Evolutionary conservation across 1,284 basidiomycete species (phyloP).

Genomic region (Laetiporus sulphureus): DNA sequence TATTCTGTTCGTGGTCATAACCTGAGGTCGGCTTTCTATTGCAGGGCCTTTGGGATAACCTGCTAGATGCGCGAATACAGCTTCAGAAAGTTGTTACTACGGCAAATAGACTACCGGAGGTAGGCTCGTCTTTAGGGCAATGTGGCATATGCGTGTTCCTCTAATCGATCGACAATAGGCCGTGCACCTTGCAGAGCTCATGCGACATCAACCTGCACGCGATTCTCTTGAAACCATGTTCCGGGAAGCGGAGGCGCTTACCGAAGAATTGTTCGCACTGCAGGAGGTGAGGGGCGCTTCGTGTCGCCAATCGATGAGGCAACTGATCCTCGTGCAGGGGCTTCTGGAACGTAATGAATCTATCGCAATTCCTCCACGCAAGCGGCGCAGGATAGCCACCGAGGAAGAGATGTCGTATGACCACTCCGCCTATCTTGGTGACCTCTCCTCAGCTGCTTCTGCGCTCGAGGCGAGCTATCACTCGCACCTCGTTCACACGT

Average conservation of each 20-base stretch:
- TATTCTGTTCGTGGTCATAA: background rate
- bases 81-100: constrained; percentile 74
- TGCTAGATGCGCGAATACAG: constrained; percentile 84
- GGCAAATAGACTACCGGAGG: constrained; percentile 55
- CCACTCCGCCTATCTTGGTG: constrained; percentile 34
- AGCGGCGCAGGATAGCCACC: constrained; percentile 44
- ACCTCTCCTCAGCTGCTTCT: constrained; percentile 26
- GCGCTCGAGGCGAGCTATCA: constrained; percentile 61
- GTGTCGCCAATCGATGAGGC: background rate
- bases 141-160: background rate
- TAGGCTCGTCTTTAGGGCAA: constrained; percentile 23
- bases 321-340: constrained; percentile 9
- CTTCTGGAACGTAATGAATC: constrained; percentile 35
- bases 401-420: constrained; percentile 22
- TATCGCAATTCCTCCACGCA: constrained; percentile 45
- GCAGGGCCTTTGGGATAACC: constrained; percentile 76
- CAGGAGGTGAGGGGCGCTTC: constrained; percentile 43
- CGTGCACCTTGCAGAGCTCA: too few species aligned
- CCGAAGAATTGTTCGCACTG: constrained; percentile 61
- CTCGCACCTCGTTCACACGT: constrained; percentile 63
- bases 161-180: constrained; percentile 1
- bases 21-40: constrained; percentile 7
- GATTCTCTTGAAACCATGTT: constrained; percentile 40
- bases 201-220: too few species aligned
- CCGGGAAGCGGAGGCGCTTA: constrained; percentile 50